Evolutionary conservation across 352 stramenopile species (phyloP).

Genomic region (Phytopythium sindhum): DNA sequence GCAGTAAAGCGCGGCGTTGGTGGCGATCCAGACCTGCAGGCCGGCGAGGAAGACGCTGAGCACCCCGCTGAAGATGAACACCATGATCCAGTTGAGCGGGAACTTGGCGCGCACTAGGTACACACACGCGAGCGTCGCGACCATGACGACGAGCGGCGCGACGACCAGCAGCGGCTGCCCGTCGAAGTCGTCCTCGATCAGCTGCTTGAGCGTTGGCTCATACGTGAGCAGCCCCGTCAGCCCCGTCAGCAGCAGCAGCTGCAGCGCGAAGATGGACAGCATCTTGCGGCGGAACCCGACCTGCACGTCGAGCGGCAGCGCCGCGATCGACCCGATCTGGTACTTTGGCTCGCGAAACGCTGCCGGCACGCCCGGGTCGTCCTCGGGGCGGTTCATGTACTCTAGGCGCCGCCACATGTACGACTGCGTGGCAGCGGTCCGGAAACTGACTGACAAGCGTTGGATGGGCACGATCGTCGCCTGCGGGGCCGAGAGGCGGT

Average conservation of each 20-base stretch:
- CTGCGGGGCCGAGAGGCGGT: not conserved
- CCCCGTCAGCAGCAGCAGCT: slow-evolving; percentile 37
- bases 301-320: slow-evolving; percentile 35
- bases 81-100: slow-evolving; percentile 42
- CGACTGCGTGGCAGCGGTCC: not conserved
- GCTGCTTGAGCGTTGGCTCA: slow-evolving; percentile 16
- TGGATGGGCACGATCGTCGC: not conserved
- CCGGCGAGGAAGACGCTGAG: slow-evolving; percentile 40
- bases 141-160: slow-evolving; percentile 21
- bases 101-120: slow-evolving; percentile 43
- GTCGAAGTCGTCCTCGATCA: slow-evolving; percentile 9
- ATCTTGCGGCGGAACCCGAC: slow-evolving; percentile 46
- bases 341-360: slow-evolving; percentile 6
- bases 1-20: slow-evolving; percentile 36
- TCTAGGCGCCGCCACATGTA: slow-evolving; percentile 8
- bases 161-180: slow-evolving; percentile 3
- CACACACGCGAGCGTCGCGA: slow-evolving; percentile 26
- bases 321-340: slow-evolving; percentile 25
- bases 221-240: slow-evolving; percentile 28
- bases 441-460: not conserved
- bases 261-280: slow-evolving; percentile 38
- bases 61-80: slow-evolving; percentile 35
- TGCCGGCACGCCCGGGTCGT: not conserved
- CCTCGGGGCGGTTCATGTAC: slow-evolving; percentile 9
- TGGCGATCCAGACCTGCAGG: slow-evolving; percentile 41